Evolutionary conservation across 2,329 filamentous ascomycete species (phyloP), one percentile per base, ranked within the genome.

Genomic region (Aspergillus ustus): DNA sequence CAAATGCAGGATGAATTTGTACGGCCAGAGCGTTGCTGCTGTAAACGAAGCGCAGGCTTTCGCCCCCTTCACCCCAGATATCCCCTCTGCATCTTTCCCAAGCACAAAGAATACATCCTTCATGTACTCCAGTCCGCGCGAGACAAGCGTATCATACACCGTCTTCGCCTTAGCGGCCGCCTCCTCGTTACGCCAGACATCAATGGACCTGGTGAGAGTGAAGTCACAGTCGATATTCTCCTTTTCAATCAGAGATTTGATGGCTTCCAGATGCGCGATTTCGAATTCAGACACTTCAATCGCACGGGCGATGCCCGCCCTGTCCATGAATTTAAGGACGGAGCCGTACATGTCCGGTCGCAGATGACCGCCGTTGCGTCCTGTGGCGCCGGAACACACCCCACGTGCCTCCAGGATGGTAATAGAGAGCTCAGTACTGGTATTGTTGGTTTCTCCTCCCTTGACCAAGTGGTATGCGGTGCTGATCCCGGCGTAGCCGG

Each of bases 1-100:
- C 75, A 93, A 82, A 76, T 86, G 89, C 0, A 86, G 81, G 3
- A 96, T 87, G 29, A 96, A 84, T 77, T 95, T 96, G 75, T 96
- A 96, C 0, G 92, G 92, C 75, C 75, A 78, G 5, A 78, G 64
- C 1, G 73, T 70, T 6, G 61, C 75, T 0, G 75, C 69, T 0
- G 76, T 71, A 54, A 69, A 76, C 1, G 71, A 70, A 13, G 77
- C 72, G 3, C 70, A 73, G 1, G 70, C 72, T 54, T 72, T 67
- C 3, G 76, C 75, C n/a, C 71, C 70, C 59, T 78, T 78, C 28
- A 80, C 75, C 2, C 77, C 75, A 7, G 74, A 79, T 63, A 74
- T 70, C 11, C 68, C 67, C 56, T 76, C 73, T 0, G 69, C 75
- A 17, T 67, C 64, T 51, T 65, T 72, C 44, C 60, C 70, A 17